Conservation (phyloP, 2,329 filamentous ascomycete genomes). For the Stemphylium lycopersici region DNA sequence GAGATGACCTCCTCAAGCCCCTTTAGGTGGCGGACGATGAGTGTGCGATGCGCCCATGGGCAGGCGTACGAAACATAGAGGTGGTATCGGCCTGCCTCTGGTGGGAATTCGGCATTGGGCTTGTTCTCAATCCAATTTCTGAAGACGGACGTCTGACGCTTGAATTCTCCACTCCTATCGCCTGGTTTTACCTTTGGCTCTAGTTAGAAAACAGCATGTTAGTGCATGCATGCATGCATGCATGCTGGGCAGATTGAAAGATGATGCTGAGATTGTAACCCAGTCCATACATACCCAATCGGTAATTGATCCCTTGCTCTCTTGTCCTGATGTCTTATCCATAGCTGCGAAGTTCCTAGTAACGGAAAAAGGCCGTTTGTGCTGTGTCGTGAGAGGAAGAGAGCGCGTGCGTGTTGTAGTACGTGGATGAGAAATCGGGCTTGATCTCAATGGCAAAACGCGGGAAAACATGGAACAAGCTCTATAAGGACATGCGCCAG, state of each 20-base stretch:
- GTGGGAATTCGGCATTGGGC: constrained; percentile 74
- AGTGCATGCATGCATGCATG: neutral
- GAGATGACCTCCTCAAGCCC: constrained; percentile 85
- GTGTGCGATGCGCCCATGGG: constrained; percentile 87
- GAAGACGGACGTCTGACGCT: constrained; percentile 83
- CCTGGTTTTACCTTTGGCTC: constrained; percentile 45
- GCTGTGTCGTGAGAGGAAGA: constrained; percentile 12
- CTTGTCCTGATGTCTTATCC: constrained; percentile 18
- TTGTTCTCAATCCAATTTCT: constrained; percentile 78
- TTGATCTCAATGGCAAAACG: constrained; percentile 21
- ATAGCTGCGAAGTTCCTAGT: constrained; percentile 16
- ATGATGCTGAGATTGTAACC: neutral
- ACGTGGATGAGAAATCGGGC: constrained; percentile 6
- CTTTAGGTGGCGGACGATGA: constrained; percentile 90
- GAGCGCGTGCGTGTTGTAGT: constrained; percentile 1
- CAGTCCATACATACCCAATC: constrained; percentile 7
- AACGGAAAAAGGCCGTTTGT: constrained; percentile 19
- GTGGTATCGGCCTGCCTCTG: constrained; percentile 90
- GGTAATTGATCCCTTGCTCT: constrained; percentile 4
- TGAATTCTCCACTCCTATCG: constrained; percentile 89
- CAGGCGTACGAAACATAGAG: constrained; percentile 94
- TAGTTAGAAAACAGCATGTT: neutral
- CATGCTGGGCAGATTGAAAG: neutral
- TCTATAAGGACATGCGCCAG: neutral
- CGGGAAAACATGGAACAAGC: constrained; percentile 24